These are phyloP conservation scores for Biancaea sappan DNA, from an alignment of 306 rosid genomes.

Conservation along the genomic window DNA sequence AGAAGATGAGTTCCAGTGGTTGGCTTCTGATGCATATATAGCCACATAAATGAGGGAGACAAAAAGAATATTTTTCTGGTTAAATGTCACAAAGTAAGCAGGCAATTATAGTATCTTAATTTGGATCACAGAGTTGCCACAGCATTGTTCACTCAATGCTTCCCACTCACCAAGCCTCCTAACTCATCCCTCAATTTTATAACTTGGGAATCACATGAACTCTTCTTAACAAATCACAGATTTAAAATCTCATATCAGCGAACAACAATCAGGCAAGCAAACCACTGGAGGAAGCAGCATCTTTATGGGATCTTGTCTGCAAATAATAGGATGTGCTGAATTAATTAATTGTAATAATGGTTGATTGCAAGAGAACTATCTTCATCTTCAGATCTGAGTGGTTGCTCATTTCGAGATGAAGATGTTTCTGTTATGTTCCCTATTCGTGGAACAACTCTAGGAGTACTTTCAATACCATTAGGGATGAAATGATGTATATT, in stretches of 20 bases:
- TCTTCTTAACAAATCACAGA: constrained; percentile 23
- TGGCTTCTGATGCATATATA: constrained; percentile 33
- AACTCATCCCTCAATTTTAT: constrained; percentile 8
- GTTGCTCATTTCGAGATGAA: neutral
- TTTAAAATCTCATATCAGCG: constrained; percentile 7
- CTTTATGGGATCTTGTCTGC: constrained; percentile 29
- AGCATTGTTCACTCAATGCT: constrained; percentile 25
- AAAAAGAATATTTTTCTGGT: constrained; percentile 13
- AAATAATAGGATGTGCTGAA: neutral
- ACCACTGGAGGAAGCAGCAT: constrained; percentile 19
- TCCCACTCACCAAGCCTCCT: constrained; percentile 37
- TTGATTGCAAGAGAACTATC: neutral
- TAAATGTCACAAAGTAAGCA: constrained; percentile 29
- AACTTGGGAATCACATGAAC: constrained; percentile 31
- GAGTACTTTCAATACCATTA: too few species aligned
- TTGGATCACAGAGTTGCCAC: constrained; percentile 8
- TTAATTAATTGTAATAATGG: neutral
- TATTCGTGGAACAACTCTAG: too few species aligned
- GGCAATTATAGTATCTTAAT: constrained; percentile 16
- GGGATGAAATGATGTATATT: too few species aligned
- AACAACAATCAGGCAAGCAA: neutral
- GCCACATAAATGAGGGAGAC: constrained; percentile 21
- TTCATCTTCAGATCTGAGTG: neutral
- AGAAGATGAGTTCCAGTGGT: constrained; percentile 18
- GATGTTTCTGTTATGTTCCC: too few species aligned